phyloP scores from a whole-genome alignment of 352 stramenopile species.

The Achlya hypogyna region DNA sequence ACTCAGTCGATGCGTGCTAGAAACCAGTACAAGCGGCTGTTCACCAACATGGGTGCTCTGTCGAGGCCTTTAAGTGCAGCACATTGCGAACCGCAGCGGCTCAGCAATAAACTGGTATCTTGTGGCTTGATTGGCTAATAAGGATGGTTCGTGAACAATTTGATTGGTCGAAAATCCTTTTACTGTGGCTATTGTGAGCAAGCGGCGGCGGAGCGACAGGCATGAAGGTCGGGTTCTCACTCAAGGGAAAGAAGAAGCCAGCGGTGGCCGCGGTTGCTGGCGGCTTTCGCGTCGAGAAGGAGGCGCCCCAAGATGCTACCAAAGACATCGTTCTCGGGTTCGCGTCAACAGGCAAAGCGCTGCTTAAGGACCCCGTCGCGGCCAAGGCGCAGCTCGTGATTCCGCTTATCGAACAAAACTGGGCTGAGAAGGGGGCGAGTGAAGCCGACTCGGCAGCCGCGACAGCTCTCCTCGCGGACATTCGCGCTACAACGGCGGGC shows the following conservation, averaged over 20 bases:
- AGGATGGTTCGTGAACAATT: background rate
- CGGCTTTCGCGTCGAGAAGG: conserved; percentile 20
- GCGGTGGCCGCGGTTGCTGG: conserved; percentile 17
- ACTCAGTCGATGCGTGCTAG: too few relatives aligned
- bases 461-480: conserved; percentile 10
- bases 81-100: too few relatives aligned
- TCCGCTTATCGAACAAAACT: conserved; percentile 58
- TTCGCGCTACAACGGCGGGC: background rate
- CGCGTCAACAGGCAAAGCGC: conserved; percentile 32
- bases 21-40: too few relatives aligned
- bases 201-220: too few relatives aligned
- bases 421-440: conserved; percentile 19
- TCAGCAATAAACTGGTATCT: background rate
- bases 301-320: conserved; percentile 20
- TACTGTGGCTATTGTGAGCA: too few relatives aligned
- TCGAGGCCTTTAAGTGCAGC: too few relatives aligned
- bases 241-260: conserved; percentile 64
- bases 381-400: conserved; percentile 46
- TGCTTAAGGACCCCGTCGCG: conserved; percentile 25
- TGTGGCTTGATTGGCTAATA: background rate
- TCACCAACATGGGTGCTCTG: too few relatives aligned
- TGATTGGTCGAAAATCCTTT: background rate
- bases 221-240: conserved; percentile 30
- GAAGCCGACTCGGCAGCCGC: background rate
- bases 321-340: conserved; percentile 76